Base-by-base conservation (phyloP, 371 early-diverging fungal genomes). In the Rhizopus stolonifer region DNA sequence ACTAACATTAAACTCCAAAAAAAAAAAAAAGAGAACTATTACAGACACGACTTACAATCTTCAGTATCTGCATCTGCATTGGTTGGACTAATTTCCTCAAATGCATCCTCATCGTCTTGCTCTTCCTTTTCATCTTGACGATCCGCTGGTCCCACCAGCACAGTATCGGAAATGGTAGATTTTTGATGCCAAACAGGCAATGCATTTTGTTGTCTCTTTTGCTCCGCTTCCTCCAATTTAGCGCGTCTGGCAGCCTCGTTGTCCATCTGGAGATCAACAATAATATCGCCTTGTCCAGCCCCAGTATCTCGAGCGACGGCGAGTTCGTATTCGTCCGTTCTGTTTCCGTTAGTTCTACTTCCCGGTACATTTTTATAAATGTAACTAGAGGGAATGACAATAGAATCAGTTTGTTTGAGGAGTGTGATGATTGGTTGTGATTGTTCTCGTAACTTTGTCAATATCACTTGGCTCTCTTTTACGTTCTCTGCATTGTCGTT, bases 101-200 rank as follows among this genome's bases (percentile, higher is more conserved):
- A 74, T 9, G 51, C 32, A 14, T 54, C 58, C 9, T 70, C 75
- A 31, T 77, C 78, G 14, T 65, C 70, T 22, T 77, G 74, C 7
- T 77, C 74, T 15, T 78, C 64, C 4, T 68, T 64, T 11, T 75
- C 74, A 29, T 56, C 66, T 0, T 51, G 58, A 15, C 69, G 58
- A 49, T 69, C 61, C 24, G 68, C 51, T 29, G 58, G 49, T 18
- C 67, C 72, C 17, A 58, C 67, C 23, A 79, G 54, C 4, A 67
- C 54, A 1, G 62, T 62, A 36, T 70, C 77, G 14, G 87, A 83
- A 2, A 88, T 86, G 1, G 89, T 87, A 48, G 84, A 84, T 43
- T 80, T 83, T 19, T 80, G 82, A 68, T 88, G 90, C 91, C 88
- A 92, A 19, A 83, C 83, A n/a, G 89, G 92, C 42, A 89, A 69